Conservation (phyloP, 495 filamentous ascomycete genomes). For the Tuber borchii region DNA sequence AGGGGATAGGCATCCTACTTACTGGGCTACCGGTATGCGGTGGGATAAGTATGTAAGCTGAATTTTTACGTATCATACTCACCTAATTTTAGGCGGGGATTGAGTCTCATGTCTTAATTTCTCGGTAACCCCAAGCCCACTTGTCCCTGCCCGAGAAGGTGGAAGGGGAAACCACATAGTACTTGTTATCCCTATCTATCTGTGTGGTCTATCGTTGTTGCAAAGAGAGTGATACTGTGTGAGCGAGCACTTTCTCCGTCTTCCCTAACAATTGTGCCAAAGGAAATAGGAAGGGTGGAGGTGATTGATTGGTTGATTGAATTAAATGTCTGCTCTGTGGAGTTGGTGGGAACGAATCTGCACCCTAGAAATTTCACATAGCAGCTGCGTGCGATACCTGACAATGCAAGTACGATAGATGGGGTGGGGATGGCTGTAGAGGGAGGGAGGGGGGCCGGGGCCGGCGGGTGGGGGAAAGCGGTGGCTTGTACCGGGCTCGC, state of each 20-base stretch:
- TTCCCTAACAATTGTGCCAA: background rate
- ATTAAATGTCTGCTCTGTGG: background rate
- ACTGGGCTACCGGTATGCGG: no score
- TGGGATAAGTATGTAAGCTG: no score
- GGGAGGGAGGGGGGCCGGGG: background rate
- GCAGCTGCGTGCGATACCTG: background rate
- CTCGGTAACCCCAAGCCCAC: background rate
- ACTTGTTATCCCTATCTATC: background rate
- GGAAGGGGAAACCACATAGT: background rate
- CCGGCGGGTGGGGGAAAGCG: background rate
- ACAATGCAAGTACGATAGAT: background rate
- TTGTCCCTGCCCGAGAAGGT: background rate
- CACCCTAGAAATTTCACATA: background rate
- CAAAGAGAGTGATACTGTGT: background rate
- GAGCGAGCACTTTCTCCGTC: background rate
- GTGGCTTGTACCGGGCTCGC: background rate
- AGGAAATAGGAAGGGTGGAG: background rate
- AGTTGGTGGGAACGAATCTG: background rate
- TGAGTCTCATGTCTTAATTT: background rate
- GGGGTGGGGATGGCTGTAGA: background rate
- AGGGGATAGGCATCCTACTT: background rate
- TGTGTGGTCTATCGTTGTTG: background rate
- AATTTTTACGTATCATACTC: no score
- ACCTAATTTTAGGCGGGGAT: background rate
- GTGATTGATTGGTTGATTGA: background rate